These are phyloP conservation scores for Penicillium subrubescens DNA, from an alignment of 495 filamentous ascomycete species.

Conservation along the genomic window DNA sequence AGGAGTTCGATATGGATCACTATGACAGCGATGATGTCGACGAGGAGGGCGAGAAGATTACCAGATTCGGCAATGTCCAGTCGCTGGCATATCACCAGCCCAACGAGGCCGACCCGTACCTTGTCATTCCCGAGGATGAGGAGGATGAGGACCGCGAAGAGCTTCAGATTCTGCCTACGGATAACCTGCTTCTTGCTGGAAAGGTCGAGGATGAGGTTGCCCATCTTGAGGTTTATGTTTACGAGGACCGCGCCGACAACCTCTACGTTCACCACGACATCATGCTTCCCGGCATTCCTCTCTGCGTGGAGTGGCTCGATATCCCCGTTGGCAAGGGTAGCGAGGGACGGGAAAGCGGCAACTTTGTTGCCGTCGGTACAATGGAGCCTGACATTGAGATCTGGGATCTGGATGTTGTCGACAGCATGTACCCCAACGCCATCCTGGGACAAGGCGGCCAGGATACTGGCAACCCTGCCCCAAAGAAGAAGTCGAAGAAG, in stretches of 20 bases:
- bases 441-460: slow-evolving; percentile 87
- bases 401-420: slow-evolving; percentile 94
- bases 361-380: slow-evolving; percentile 92
- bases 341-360: slow-evolving; percentile 61
- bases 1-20: slow-evolving; percentile 93
- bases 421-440: slow-evolving; percentile 96
- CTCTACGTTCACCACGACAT: slow-evolving; percentile 99
- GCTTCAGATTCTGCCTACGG: slow-evolving; percentile 85
- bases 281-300: slow-evolving; percentile 95
- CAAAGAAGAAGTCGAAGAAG: slow-evolving; percentile 73
- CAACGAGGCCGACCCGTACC: slow-evolving; percentile 93
- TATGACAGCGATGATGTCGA: slow-evolving; percentile 83
- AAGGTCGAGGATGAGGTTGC: slow-evolving; percentile 97
- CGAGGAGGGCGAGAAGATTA: slow-evolving; percentile 68
- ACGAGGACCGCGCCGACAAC: slow-evolving; percentile 91
- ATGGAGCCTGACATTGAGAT: slow-evolving; percentile 99
- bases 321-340: slow-evolving; percentile 73
- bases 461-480: slow-evolving; percentile 33
- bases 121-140: slow-evolving; percentile 74
- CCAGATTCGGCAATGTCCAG: slow-evolving; percentile 94
- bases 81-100: slow-evolving; percentile 90
- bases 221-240: slow-evolving; percentile 95
- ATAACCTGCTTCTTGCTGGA: slow-evolving; percentile 88
- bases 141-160: slow-evolving; percentile 92
- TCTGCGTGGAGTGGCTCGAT: slow-evolving; percentile 95